Evolutionary conservation across 371 early-diverging fungal genomes (phyloP), one percentile per base, ranked within the genome.

Genomic region (Lichtheimia ramosa): DNA sequence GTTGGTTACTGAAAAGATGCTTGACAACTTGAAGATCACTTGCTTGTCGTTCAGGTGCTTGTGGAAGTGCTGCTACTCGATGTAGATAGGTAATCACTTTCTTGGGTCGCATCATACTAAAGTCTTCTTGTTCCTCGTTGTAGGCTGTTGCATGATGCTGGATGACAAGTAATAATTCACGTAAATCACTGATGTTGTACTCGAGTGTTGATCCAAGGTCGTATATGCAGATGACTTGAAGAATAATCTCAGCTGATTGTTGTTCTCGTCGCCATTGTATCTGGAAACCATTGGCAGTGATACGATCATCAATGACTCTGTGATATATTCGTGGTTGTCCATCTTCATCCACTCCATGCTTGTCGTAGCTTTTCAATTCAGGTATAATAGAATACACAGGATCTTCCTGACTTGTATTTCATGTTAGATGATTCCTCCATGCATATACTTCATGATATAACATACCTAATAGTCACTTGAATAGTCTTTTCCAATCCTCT

Each of bases 221-320:
- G 14, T 53, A 40, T n/a, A 53, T 53, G 18, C 40, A 14, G 3
- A 21, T 27, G 15, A 53, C 40, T 18, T 53, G 53, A 15, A 53
- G n/a, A 5, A 53, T 4, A 34, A 53, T 53, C 7, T 34, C 40
- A 18, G 10, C 14, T 18, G 18, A 2, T 3, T 40, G 15, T 40
- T 39, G 20, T 10, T 34, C 34, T 40, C n/a, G 28, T 15, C 67
- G 56, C 72, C 73, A 77, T 23, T 69, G 61, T 10, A 56, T 59
- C 7, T 40, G 20, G 25, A 77, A 74, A 13, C 78, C 78, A 59
- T 74, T 77, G 2, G 57, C 43, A 4, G 61, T 27, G 7, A 74
- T 42, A 40, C 58, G 49, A 24, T 59, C 48, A 21, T 74, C 74
- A 0, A 48, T 64, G 2, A 77, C 60, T 15, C 69, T 63, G 20